These are phyloP conservation scores for Austroboletus festivus DNA, from an alignment of 768 basidiomycete species.

Conservation along the genomic window DNA sequence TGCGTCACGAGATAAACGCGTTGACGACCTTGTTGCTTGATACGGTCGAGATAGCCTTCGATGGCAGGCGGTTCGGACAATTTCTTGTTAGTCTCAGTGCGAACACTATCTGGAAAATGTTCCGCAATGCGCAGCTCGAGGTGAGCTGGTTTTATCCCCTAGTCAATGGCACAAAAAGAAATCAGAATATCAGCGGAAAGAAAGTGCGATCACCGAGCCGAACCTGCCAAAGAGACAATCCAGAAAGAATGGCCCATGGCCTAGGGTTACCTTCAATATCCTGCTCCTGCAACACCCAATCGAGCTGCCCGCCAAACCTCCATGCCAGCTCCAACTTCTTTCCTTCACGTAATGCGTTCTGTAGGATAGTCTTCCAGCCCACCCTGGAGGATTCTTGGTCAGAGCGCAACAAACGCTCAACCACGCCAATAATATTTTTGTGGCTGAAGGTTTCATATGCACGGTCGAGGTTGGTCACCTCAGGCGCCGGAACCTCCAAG, in stretches of 20 bases:
- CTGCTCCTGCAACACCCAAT: slow-evolving; percentile 82
- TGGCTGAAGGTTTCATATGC: slow-evolving; percentile 54
- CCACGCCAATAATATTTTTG: slow-evolving; percentile 60
- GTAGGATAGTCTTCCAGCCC: slow-evolving; percentile 62
- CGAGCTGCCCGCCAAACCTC: slow-evolving; percentile 68
- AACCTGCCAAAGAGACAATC: slow-evolving; percentile 72
- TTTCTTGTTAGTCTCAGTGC: slow-evolving; percentile 37
- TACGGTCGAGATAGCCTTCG: slow-evolving; percentile 82
- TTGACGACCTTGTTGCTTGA: slow-evolving; percentile 56
- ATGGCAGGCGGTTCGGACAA: slow-evolving; percentile 75
- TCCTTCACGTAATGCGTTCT: slow-evolving; percentile 51
- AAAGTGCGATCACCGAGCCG: slow-evolving; percentile 14
- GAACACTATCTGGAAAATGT: slow-evolving; percentile 55
- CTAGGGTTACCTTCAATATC: slow-evolving; percentile 61
- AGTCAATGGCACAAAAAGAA: not conserved
- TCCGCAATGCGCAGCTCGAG: slow-evolving; percentile 75
- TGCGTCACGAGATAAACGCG: slow-evolving; percentile 70
- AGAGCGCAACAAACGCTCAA: slow-evolving; percentile 50
- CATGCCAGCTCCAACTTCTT: slow-evolving; percentile 72
- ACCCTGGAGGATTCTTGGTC: slow-evolving; percentile 31
- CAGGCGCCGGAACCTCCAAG: slow-evolving; percentile 60
- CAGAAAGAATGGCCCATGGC: slow-evolving; percentile 73
- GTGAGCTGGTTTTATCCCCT: slow-evolving; percentile 44
- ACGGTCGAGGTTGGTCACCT: slow-evolving; percentile 36
- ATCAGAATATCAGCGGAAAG: slow-evolving; percentile 11